These are phyloP conservation scores for Picea abies DNA, from an alignment of 83 land plant species.

Conservation along the genomic window DNA sequence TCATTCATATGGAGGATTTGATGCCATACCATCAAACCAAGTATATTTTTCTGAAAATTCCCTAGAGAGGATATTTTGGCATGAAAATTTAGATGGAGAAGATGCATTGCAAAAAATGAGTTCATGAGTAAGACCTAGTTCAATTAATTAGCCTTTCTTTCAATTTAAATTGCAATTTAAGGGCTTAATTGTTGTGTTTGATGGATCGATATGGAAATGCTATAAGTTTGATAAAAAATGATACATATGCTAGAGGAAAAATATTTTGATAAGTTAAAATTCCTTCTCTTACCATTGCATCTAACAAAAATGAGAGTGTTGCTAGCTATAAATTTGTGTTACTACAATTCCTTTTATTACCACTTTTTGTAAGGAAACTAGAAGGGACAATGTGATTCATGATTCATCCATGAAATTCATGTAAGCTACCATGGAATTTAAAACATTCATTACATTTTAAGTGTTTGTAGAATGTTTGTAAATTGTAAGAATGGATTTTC, in stretches of 20 bases:
- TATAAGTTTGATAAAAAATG: no score
- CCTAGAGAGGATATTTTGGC: slow-evolving; percentile 88
- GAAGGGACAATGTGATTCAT: background rate
- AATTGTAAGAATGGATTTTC: no score
- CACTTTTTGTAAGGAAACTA: no score
- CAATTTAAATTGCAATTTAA: background rate
- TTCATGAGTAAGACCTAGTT: slow-evolving; percentile 80
- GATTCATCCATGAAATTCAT: background rate
- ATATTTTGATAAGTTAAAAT: no score
- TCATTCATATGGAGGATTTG: slow-evolving; percentile 59
- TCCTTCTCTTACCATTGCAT: no score
- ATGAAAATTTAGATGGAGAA: slow-evolving; percentile 82
- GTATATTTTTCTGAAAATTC: slow-evolving; percentile 71
- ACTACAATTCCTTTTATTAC: no score
- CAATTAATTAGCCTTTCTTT: background rate
- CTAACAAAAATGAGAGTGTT: no score
- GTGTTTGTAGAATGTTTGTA: no score
- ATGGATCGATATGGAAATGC: no score
- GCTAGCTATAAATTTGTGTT: no score
- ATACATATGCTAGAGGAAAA: no score
- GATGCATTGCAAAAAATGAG: slow-evolving; percentile 89
- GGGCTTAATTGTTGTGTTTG: background rate
- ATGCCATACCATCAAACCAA: slow-evolving; percentile 69
- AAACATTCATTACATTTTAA: background rate
- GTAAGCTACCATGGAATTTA: background rate